Percentiles rank a stretch among this genome's conserved stretches.
These are phyloP conservation scores for Alternaria infectoria DNA, from an alignment of 2,329 filamentous ascomycete species.

Conservation along the genomic window DNA sequence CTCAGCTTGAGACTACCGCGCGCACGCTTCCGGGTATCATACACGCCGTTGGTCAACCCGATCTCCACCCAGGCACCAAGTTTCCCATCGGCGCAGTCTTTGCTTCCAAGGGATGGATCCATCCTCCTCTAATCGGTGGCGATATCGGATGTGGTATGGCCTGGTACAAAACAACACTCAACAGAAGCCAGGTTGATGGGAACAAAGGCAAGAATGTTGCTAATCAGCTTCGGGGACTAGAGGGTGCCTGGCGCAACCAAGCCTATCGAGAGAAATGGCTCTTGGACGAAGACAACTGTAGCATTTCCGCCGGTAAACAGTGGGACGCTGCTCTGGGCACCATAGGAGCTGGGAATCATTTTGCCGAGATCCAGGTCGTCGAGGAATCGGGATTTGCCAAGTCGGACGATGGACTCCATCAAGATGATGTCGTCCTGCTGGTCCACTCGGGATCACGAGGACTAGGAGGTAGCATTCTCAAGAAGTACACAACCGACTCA, in stretches of 20 bases:
- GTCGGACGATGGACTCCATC: constrained; percentile 17
- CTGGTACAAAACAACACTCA: constrained; percentile 45
- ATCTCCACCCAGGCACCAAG: constrained; percentile 47
- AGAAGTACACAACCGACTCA: constrained; percentile 31
- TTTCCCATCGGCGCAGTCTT: constrained; percentile 50
- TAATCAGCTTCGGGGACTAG: constrained; percentile 44
- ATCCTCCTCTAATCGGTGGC: constrained; percentile 48
- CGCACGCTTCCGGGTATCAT: constrained; percentile 44
- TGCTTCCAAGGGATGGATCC: constrained; percentile 43
- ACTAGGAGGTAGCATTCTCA: constrained; percentile 45
- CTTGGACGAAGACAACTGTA: constrained; percentile 12
- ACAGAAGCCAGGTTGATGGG: constrained; percentile 40
- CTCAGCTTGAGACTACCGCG: constrained; percentile 41
- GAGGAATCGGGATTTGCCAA: constrained; percentile 26
- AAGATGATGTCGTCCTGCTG: constrained; percentile 45
- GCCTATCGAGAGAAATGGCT: constrained; percentile 41
- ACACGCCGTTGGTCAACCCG: constrained; percentile 44
- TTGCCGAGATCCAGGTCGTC: constrained; percentile 49
- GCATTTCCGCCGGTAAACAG: constrained; percentile 35
- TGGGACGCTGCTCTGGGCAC: constrained; percentile 46
- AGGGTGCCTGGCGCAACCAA: constrained; percentile 42
- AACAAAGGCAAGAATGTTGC: constrained; percentile 44
- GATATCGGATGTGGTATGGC: constrained; percentile 52
- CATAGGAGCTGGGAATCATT: constrained; percentile 49
- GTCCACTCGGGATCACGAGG: constrained; percentile 49